These are phyloP conservation scores for Penicillium herquei DNA, from an alignment of 495 filamentous ascomycete genomes.

Conservation along the genomic window DNA sequence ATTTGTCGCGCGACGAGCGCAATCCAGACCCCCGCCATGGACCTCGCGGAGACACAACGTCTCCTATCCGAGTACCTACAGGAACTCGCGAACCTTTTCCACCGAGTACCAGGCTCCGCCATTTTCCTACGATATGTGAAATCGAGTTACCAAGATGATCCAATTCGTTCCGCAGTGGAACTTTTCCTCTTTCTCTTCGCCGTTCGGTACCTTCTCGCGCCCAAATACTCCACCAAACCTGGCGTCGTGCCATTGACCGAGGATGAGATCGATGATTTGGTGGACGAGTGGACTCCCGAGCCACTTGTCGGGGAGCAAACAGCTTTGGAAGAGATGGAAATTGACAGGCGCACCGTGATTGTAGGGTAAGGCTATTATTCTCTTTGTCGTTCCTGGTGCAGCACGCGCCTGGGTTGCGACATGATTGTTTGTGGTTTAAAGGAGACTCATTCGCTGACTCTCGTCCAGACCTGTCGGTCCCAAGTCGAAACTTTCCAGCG, in stretches of 20 bases:
- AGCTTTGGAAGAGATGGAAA: slow-evolving; percentile 72
- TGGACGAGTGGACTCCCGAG: slow-evolving; percentile 96
- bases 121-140: slow-evolving; percentile 94
- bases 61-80: slow-evolving; percentile 65
- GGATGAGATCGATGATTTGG: slow-evolving; percentile 95
- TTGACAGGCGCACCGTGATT: slow-evolving; percentile 82
- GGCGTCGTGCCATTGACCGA: slow-evolving; percentile 87
- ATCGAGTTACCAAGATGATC: slow-evolving; percentile 96
- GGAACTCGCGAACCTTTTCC: slow-evolving; percentile 69
- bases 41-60: slow-evolving; percentile 74
- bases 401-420: too few species aligned
- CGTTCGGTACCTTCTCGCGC: slow-evolving; percentile 85
- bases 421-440: too few species aligned
- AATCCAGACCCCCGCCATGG: slow-evolving; percentile 53
- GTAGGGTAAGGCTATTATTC: slow-evolving; percentile 61
- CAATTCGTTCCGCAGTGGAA: slow-evolving; percentile 88
- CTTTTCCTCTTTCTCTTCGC: slow-evolving; percentile 94
- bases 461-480: slow-evolving; percentile 77
- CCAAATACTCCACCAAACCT: slow-evolving; percentile 85
- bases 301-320: slow-evolving; percentile 76
- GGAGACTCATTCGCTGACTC: slow-evolving; percentile 12
- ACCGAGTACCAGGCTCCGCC: slow-evolving; percentile 86
- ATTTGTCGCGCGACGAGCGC: slow-evolving; percentile 17
- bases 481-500: slow-evolving; percentile 84
- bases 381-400: neutral